phyloP scores from a whole-genome alignment of 2,329 filamentous ascomycete genomes.

The Talaromyces sp. region DNA sequence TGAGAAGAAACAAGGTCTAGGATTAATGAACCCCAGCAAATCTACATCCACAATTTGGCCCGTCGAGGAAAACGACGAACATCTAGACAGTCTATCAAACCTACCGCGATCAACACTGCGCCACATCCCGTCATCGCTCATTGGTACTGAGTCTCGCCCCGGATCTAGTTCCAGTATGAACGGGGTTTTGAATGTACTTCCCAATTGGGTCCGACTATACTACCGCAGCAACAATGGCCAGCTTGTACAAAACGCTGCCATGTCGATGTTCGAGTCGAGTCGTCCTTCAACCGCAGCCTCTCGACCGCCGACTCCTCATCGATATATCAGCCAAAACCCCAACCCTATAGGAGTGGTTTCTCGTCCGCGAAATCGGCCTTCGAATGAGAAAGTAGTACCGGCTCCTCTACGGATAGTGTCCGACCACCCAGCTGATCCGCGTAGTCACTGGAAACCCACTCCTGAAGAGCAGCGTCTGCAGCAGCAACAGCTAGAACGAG shows the following conservation, averaged over 20 bases:
- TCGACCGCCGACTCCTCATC: constrained; percentile 25
- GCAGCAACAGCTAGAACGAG: constrained; percentile 26
- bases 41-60: constrained; percentile 33
- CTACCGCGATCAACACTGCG: constrained; percentile 29
- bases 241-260: constrained; percentile 42
- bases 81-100: constrained; percentile 35
- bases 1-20: constrained; percentile 10
- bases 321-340: constrained; percentile 29
- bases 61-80: constrained; percentile 35
- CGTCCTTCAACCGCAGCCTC: constrained; percentile 27
- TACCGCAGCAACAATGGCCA: constrained; percentile 62
- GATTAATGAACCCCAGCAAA: constrained; percentile 19
- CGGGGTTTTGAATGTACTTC: constrained; percentile 42
- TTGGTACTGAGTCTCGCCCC: constrained; percentile 20
- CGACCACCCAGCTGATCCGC: constrained; percentile 39
- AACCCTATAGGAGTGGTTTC: constrained; percentile 26
- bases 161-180: constrained; percentile 47
- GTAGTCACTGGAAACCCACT: constrained; percentile 40
- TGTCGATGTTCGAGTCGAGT: constrained; percentile 38
- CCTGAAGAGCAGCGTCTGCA: constrained; percentile 24
- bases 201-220: constrained; percentile 59
- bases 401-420: constrained; percentile 25
- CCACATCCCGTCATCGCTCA: constrained; percentile 29
- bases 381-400: constrained; percentile 20
- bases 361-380: constrained; percentile 26